Conservation (phyloP, 225 moss, liverwort and hornwort species). For the Climacium dendroides region DNA sequence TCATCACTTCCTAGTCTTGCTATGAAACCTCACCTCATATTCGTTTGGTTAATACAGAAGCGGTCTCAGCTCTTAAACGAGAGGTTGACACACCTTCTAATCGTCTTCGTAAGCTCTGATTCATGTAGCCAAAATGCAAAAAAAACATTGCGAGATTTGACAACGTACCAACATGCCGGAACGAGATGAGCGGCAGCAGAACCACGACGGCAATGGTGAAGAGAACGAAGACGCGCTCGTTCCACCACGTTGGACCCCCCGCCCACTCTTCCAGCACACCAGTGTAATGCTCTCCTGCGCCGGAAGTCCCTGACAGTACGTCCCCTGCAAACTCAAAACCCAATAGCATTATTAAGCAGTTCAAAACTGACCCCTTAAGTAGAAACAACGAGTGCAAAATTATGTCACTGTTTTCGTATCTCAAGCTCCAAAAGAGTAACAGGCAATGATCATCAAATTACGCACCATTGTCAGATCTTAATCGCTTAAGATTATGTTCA, state of each 20-base stretch:
- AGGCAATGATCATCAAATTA: not conserved
- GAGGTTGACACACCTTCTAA: not conserved
- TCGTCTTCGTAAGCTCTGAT: not conserved
- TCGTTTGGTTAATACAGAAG: not conserved
- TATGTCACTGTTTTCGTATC: not conserved
- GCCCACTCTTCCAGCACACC: slow-evolving; percentile 77
- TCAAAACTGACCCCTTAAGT: not conserved
- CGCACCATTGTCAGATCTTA: not conserved
- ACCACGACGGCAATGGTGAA: slow-evolving; percentile 39
- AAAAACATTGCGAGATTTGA: not conserved
- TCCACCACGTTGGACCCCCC: slow-evolving; percentile 87
- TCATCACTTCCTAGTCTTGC: not conserved
- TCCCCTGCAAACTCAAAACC: slow-evolving; percentile 44
- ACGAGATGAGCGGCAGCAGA: slow-evolving; percentile 57
- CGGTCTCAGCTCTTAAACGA: not conserved
- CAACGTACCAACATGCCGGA: slow-evolving; percentile 66
- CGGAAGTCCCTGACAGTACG: slow-evolving; percentile 59
- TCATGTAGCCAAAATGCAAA: not conserved
- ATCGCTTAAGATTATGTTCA: not conserved
- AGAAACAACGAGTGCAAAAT: not conserved
- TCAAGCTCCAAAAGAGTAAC: not conserved
- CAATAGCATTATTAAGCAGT: not conserved
- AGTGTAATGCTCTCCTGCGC: slow-evolving; percentile 31
- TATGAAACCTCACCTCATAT: not conserved
- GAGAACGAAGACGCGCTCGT: slow-evolving; percentile 54